phyloP scores from a whole-genome alignment of 2,329 filamentous ascomycete genomes.

The Neofusicoccum kwambonambiense region DNA sequence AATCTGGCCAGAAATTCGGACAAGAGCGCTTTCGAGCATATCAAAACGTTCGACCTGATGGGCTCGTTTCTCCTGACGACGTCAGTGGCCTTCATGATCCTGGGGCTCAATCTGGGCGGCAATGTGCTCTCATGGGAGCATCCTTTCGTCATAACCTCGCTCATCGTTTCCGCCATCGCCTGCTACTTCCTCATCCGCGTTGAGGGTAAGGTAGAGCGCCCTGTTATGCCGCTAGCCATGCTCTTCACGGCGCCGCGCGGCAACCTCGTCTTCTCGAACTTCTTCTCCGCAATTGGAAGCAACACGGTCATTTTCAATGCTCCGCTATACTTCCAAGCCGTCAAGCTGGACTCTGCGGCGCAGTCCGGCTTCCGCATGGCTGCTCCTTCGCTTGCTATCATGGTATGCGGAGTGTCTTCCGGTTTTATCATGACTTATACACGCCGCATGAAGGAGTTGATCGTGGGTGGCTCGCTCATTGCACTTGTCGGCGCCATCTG shows the following conservation, averaged over 20 bases:
- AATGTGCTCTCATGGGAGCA: constrained; percentile 53
- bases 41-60: constrained; percentile 50
- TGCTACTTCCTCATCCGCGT: constrained; percentile 44
- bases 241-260: constrained; percentile 48
- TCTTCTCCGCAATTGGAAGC: constrained; percentile 50
- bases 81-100: constrained; percentile 49
- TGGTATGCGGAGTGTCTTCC: constrained; percentile 40
- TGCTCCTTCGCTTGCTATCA: constrained; percentile 56
- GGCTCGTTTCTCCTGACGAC: constrained; percentile 49
- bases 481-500: constrained; percentile 39
- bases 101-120: constrained; percentile 54
- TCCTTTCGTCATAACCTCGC: constrained; percentile 49
- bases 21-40: constrained; percentile 41
- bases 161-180: constrained; percentile 42
- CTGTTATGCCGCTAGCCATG: constrained; percentile 52
- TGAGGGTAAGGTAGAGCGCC: constrained; percentile 35
- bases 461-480: constrained; percentile 37
- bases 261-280: constrained; percentile 52
- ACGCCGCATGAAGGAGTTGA: constrained; percentile 43
- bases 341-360: constrained; percentile 60
- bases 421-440: constrained; percentile 47
- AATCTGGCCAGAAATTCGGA: constrained; percentile 43
- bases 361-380: constrained; percentile 71
- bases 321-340: constrained; percentile 63
- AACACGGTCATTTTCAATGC: constrained; percentile 66